Evolutionary conservation across 73 alveolate genomes (phyloP), one percentile per base, ranked within the genome.

Genomic region (Paramecium biaurelia): DNA sequence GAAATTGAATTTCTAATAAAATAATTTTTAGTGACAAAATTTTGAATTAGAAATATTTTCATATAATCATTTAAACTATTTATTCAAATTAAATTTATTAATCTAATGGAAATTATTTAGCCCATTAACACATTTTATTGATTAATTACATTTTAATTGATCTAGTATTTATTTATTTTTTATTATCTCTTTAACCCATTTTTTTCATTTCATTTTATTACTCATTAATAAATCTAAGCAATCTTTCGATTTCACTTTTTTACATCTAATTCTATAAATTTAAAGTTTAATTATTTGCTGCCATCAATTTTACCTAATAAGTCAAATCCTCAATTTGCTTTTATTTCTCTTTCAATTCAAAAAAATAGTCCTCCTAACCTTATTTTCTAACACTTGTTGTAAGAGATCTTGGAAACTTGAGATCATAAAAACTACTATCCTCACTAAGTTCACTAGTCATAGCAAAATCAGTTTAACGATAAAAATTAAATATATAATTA

Each of bases 251-350:
- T 20, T 74, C 87, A 12, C 87, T 74, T 28, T 74, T 15, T 41
- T 74, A 38, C 87, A 74, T 74, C 38, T 74, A 74, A 37, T 74
- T 74, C 45, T 74, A 74, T 4, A 74, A 24, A 74, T 74, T 74
- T 34, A 74, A n/a, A 34, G 87, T 37, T 74, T 74, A 74, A 74
- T 74, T 74, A 41, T 74, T 74, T 9, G 87, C 87, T 35, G 87
- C 87, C 87, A 74, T 74, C 32, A 74, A 74, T 41, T 74, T 74
- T 4, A 74, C 87, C 32, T 74, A 74, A 74, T 74, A 74, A 28
- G 87, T 74, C 15, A 74, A 41, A 34, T 74, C 87, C 32, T 74
- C 87, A 35, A 74, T 74, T 37, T 74, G 87, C 24, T 74, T 74
- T 74, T 63, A 26, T 63, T 63, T 63, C 26, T 63, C 84, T 9